These are phyloP conservation scores for Amylocarpus encephaloides DNA, from an alignment of 2,329 filamentous ascomycete species.

Conservation along the genomic window DNA sequence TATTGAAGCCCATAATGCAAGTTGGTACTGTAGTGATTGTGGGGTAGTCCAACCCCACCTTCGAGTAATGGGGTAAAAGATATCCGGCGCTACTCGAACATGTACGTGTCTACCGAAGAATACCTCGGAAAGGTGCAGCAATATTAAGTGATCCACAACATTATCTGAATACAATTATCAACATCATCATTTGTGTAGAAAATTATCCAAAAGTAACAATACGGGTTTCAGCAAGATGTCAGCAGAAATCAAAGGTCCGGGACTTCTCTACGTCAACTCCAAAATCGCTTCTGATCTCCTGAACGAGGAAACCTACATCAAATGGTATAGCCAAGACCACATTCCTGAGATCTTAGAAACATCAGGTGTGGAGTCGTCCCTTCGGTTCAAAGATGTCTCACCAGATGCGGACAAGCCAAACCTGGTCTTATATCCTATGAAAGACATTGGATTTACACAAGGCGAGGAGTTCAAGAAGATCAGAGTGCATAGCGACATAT, in stretches of 20 bases:
- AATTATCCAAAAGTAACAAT: too few species aligned
- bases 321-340: conserved; percentile 14
- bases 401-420: conserved; percentile 9
- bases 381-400: conserved; percentile 11
- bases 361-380: conserved; percentile 4
- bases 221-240: not conserved
- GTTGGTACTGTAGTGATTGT: too few species aligned
- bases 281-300: conserved; percentile 11
- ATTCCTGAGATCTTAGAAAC: conserved; percentile 12
- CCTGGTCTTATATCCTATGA: conserved; percentile 11
- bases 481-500: conserved; percentile 6
- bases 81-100: too few species aligned
- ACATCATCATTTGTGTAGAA: too few species aligned
- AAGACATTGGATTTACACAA: conserved; percentile 8
- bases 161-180: too few species aligned
- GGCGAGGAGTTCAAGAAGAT: conserved; percentile 9
- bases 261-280: conserved; percentile 16
- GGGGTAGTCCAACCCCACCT: too few species aligned
- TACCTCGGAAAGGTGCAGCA: too few species aligned
- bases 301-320: conserved; percentile 7
- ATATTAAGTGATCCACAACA: too few species aligned
- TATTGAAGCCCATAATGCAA: too few species aligned
- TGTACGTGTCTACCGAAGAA: too few species aligned
- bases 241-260: conserved; percentile 6
- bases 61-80: too few species aligned